Base-by-base conservation (phyloP, 495 filamentous ascomycete species). In the Glarea lozoyensis region DNA sequence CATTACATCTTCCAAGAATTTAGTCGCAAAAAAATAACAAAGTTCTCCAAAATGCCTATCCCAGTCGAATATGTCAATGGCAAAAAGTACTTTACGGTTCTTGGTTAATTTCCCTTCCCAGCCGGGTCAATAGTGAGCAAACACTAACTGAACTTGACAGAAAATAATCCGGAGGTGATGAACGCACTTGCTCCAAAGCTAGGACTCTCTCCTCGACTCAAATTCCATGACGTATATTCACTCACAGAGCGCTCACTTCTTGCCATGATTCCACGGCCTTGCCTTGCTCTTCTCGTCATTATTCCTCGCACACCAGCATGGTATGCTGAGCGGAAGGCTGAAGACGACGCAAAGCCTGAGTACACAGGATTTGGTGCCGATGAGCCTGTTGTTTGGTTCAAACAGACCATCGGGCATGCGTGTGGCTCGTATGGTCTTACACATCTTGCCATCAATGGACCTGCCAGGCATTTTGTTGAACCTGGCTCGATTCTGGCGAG, bases 361-460 rank as follows among this genome's bases (percentile, higher is more conserved):
- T 64, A 64, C 30, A 34, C 45, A 20, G 48, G 48, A 17, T 44
- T 44, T 18, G 64, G 56, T 16, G 45, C 49, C 4, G 48, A 42
- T 12, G 60, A 62, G 42, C 81, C 80, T 0, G 79, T 85, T 2
- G 67, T 85, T 23, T 93, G 86, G 86, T 92, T 86, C 66, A 77
- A 76, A 45, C 87, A 94, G 53, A 94, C 86, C 0, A 93, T 94
- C 53, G 72, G 78, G 27, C 79, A 93, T 55, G 81, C 86, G 4
- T 94, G 87, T 61, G 87, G 87, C 0, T 64, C 84, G 33, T 86
- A 90, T 55, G 86, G 79, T 0, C 64, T 92, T 23, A 56, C 92
- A n/a, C 87, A 93, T 60, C 75, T 76, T 23, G 67, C 84, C 3
- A 55, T 65, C 12, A 92, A 92, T 60, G 80, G 77, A 18, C 64